Conservation (phyloP, 116 monocot species). For the Posidonia oceanica region DNA sequence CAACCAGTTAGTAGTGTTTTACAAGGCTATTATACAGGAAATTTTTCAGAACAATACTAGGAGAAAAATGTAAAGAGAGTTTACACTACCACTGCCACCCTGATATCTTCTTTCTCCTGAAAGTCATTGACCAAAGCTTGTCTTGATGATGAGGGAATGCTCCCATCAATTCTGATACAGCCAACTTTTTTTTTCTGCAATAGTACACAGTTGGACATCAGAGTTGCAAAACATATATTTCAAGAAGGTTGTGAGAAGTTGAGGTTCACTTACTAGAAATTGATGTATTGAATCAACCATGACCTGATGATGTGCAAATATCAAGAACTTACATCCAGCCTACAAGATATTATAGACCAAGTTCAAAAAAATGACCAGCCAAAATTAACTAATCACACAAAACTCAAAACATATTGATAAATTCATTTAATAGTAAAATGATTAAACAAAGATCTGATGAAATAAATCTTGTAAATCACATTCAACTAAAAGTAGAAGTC, state of each 20-base stretch:
- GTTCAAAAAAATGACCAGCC: neutral
- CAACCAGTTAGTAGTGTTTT: neutral
- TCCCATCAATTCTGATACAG: conserved; percentile 94
- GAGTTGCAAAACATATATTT: neutral
- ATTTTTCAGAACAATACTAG: neutral
- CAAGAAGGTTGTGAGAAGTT: conserved; percentile 1
- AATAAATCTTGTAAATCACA: too few species aligned
- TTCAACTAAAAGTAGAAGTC: too few species aligned
- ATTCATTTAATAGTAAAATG: too few species aligned
- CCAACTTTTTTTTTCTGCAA: conserved; percentile 92
- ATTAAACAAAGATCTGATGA: too few species aligned
- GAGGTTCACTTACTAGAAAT: conserved; percentile 51
- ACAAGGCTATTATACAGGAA: neutral
- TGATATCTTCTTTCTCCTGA: conserved; percentile 71
- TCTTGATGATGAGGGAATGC: conserved; percentile 63
- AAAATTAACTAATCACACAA: neutral
- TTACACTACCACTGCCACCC: conserved; percentile 67
- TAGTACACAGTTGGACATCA: neutral
- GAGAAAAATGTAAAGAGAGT: neutral
- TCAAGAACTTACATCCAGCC: conserved; percentile 86
- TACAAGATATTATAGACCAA: conserved; percentile 13
- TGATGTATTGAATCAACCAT: conserved; percentile 80
- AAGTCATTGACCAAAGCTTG: conserved; percentile 80
- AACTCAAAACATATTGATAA: too few species aligned
- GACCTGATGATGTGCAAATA: conserved; percentile 92